Evolutionary conservation across 225 moss, liverwort and hornwort species (phyloP), one percentile per base, ranked within the genome.

Genomic region (Marchantia polymorpha): DNA sequence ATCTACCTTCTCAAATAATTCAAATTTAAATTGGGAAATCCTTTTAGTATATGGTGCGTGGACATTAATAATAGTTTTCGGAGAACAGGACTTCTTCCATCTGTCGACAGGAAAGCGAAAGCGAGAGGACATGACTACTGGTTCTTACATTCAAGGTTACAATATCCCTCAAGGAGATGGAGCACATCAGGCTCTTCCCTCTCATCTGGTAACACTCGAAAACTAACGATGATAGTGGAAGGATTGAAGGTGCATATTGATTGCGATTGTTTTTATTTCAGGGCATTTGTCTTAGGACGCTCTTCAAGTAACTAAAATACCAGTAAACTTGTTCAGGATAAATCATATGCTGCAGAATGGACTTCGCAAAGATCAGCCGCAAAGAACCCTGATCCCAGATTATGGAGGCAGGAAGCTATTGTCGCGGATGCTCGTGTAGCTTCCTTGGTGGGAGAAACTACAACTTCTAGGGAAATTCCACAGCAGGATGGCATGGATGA

Each of bases 401-500:
- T 88, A 84, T 88, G 69, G 90, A 92, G 85, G 61, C 84, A 73
- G 81, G 83, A 71, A 79, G 86, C 26, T 85, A 78, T 61, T 16
- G 26, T 65, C 3, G 89, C 90, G 67, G 91, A 92, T 86, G 71
- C 83, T 68, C 83, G 82, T 48, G 81, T 88, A n/a, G 85, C 83
- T 59, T 79, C 73, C 79, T 54, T 84, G 66, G 78, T 85, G 54
- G 85, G 71, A 31, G 87, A 84, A 27, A 83, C 84, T 82, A 31
- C 50, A 27, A 76, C 73, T 31, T 71, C 77, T 78, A 87, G 85
- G 80, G 82, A 27, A 22, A 86, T 94, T 81, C 88, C 91, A 22
- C 96, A 96, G 86, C 78, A 88, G 15, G 94, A 94, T 88, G 97
- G 97, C 72, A 87, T 97, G 65, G 91, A 92, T 82, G 97, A 97